Percentiles rank a stretch among this genome's conserved stretches.
phyloP scores from a whole-genome alignment of 768 basidiomycete genomes.

The Paxillus rubicundulus region DNA sequence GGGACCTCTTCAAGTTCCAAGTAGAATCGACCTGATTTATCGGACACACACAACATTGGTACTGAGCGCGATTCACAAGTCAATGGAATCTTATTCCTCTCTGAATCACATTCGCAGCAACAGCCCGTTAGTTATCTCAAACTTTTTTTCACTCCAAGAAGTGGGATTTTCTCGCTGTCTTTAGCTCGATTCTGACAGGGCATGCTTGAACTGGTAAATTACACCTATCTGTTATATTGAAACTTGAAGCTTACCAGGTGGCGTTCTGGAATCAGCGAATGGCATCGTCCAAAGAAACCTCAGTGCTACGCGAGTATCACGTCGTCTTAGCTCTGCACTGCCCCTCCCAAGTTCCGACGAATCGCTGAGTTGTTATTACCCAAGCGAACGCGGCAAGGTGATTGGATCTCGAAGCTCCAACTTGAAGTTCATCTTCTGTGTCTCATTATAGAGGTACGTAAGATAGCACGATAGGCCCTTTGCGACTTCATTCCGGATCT shows the following conservation, averaged over 20 bases:
- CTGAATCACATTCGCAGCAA: too few species aligned
- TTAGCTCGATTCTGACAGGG: slow-evolving; percentile 63
- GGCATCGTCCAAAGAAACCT: slow-evolving; percentile 29
- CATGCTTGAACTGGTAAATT: not conserved
- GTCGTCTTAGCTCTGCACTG: slow-evolving; percentile 56
- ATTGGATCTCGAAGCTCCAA: slow-evolving; percentile 67
- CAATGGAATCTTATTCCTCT: too few species aligned
- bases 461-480: not conserved
- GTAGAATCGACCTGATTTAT: too few species aligned
- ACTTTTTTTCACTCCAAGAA: slow-evolving; percentile 34
- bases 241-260: slow-evolving; percentile 36
- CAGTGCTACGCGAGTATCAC: slow-evolving; percentile 76
- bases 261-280: slow-evolving; percentile 63
- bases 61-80: too few species aligned
- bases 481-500: slow-evolving; percentile 16
- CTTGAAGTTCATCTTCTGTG: slow-evolving; percentile 30
- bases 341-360: slow-evolving; percentile 10
- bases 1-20: too few species aligned
- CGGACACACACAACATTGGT: too few species aligned
- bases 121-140: slow-evolving; percentile 52
- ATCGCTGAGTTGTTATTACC: slow-evolving; percentile 1
- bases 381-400: slow-evolving; percentile 15
- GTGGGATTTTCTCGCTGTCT: slow-evolving; percentile 56
- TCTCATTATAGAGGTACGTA: slow-evolving; percentile 51
- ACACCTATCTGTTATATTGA: not conserved